These are phyloP conservation scores for Schizochytrium sp. DNA, from an alignment of 108 stramenopile genomes.

Conservation along the genomic window DNA sequence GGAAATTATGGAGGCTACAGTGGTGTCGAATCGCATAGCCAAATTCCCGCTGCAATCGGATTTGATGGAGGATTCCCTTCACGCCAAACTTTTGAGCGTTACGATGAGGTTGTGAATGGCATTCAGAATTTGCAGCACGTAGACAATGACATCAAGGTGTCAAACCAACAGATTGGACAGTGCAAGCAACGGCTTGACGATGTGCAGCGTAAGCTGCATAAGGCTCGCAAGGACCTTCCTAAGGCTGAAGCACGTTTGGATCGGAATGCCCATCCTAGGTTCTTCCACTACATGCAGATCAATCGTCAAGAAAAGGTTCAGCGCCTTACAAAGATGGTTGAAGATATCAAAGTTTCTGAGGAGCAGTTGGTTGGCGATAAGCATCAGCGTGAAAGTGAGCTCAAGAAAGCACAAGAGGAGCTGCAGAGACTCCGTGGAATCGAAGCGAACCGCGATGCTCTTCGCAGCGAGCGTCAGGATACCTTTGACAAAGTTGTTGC, in stretches of 20 bases:
- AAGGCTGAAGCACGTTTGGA: slow-evolving; percentile 24
- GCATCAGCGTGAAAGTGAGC: neutral
- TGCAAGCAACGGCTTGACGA: neutral
- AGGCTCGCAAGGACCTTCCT: slow-evolving; percentile 48
- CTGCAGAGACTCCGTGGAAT: neutral
- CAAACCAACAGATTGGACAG: neutral
- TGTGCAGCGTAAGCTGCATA: slow-evolving; percentile 13
- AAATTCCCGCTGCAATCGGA: neutral
- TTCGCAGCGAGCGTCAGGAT: neutral
- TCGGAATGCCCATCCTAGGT: slow-evolving; percentile 3
- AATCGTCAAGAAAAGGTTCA: slow-evolving; percentile 36
- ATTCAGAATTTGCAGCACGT: neutral
- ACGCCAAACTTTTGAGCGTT: neutral
- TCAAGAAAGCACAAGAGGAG: neutral
- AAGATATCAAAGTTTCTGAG: slow-evolving; percentile 12
- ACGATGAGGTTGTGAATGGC: neutral
- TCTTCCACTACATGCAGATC: slow-evolving; percentile 47
- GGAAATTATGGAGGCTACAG: neutral
- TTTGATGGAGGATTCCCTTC: neutral
- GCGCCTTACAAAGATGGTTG: neutral
- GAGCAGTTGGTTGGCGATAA: slow-evolving; percentile 10
- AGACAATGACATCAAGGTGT: neutral
- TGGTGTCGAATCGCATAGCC: neutral
- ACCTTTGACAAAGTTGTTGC: slow-evolving; percentile 12
- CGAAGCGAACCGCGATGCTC: neutral